Evolutionary conservation across 805 yeast genomes (phyloP).

Genomic region (Wickerhamiella occidentalis): DNA sequence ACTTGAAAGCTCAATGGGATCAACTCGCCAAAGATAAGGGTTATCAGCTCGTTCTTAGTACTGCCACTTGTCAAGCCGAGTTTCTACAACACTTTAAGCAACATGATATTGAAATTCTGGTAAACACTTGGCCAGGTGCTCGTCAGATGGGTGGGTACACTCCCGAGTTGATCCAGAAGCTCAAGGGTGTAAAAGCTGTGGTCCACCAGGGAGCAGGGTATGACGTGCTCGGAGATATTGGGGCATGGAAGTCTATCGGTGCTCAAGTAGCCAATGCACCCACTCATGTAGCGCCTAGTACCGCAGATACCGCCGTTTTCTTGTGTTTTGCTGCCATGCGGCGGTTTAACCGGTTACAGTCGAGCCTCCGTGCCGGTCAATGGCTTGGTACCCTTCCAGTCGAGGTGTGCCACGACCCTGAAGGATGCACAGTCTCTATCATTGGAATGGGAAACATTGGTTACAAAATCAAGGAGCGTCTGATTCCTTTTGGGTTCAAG

Average conservation of each 20-base stretch:
- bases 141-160: constrained; percentile 19
- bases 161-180: constrained; percentile 16
- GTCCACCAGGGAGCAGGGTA: constrained; percentile 50
- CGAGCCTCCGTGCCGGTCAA: constrained; percentile 33
- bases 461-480: constrained; percentile 39
- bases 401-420: constrained; percentile 37
- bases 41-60: constrained; percentile 13
- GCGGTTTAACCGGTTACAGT: constrained; percentile 33
- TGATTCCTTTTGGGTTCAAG: constrained; percentile 38
- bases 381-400: constrained; percentile 35
- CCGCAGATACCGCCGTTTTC: constrained; percentile 45
- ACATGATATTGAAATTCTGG: constrained; percentile 17
- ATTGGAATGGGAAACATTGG: constrained; percentile 57
- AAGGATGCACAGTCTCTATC: constrained; percentile 40
- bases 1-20: constrained; percentile 5
- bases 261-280: constrained; percentile 45
- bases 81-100: constrained; percentile 13
- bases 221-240: constrained; percentile 38
- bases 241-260: constrained; percentile 31
- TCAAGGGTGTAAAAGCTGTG: constrained; percentile 30
- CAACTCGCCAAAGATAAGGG: constrained; percentile 11
- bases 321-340: constrained; percentile 40
- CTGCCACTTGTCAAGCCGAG: constrained; percentile 17
- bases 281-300: constrained; percentile 40
- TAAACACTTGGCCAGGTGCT: constrained; percentile 19